These are phyloP conservation scores for Auriculariales sp. DNA, from an alignment of 768 basidiomycete genomes.

Conservation along the genomic window DNA sequence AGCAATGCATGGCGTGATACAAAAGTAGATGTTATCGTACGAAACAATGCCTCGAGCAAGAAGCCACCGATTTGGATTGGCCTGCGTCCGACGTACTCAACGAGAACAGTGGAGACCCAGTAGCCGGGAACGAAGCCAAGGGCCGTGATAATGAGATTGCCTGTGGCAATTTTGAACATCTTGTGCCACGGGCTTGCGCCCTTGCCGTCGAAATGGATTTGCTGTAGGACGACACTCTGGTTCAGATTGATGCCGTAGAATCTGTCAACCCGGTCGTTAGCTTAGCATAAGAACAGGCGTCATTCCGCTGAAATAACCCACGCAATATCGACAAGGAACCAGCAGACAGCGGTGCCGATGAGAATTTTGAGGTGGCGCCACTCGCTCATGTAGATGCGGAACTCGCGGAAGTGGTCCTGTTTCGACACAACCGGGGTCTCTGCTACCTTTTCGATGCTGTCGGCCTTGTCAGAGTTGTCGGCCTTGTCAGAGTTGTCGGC, in stretches of 20 bases:
- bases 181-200: slow-evolving; percentile 41
- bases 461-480: background rate
- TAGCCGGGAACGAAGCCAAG: slow-evolving; percentile 73
- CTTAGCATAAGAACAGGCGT: background rate
- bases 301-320: slow-evolving; percentile 15
- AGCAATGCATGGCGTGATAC: slow-evolving; percentile 11
- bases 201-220: slow-evolving; percentile 52
- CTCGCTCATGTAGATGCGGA: slow-evolving; percentile 51
- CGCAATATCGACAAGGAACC: slow-evolving; percentile 71
- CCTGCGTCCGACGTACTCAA: slow-evolving; percentile 45
- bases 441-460: background rate
- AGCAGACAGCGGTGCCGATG: slow-evolving; percentile 50
- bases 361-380: slow-evolving; percentile 57
- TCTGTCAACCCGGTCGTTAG: slow-evolving; percentile 14
- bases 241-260: slow-evolving; percentile 70
- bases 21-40: slow-evolving; percentile 19
- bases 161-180: slow-evolving; percentile 51
- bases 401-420: slow-evolving; percentile 25
- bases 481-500: background rate
- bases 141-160: slow-evolving; percentile 56
- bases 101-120: slow-evolving; percentile 51
- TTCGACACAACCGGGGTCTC: background rate
- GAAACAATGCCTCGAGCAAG: slow-evolving; percentile 48
- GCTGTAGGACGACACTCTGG: slow-evolving; percentile 33
- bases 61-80: slow-evolving; percentile 27